Base-by-base conservation (phyloP, 768 basidiomycete genomes). In the Pleurotus giganteus region DNA sequence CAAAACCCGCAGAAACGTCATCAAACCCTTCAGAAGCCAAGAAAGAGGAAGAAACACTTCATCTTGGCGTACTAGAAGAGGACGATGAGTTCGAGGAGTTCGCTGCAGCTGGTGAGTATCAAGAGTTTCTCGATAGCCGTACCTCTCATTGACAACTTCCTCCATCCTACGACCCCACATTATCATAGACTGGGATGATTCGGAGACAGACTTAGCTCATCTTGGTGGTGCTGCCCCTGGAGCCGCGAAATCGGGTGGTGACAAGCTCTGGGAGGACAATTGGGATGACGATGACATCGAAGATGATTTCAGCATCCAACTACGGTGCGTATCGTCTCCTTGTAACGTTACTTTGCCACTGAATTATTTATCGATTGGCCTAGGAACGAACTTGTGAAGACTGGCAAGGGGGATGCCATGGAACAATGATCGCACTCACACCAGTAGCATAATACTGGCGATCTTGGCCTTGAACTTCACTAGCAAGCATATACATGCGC, bases 241-340 rank as follows among this genome's bases (percentile, higher is more conserved):
- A 3, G 84, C 78, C 11, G 90, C 87, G 2, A 86, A 85, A 62
- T 88, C 88, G 29, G 87, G 87, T 37, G 89, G 90, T 15, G 87
- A 97, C 70, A 91, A 94, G 65, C 75, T 99, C 9, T 99, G 97
- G 97, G 97, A 99, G 76, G 97, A 98, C 63, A 98, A 98, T 68
- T 99, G 97, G 97, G 97, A 99, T 65, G 97, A 99, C 63, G 97
- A 99, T 72, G 96, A 98, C 71, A 86, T 97, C 58, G 96, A 96
- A 68, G 95, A 98, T 63, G 94, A 97, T 61, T 99, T 99, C 67
- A 94, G 92, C 63, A 86, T 91, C 50, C 94, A 97, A 71, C 75
- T 99, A 61, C 84, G 97, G 97, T 95, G 66, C 62, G 89, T 74
- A 7, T n/a, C 7, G 8, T 51, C 24, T 4, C 46, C 19, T 9